phyloP scores from a whole-genome alignment of 768 basidiomycete genomes.

The Boletus subparvulus region DNA sequence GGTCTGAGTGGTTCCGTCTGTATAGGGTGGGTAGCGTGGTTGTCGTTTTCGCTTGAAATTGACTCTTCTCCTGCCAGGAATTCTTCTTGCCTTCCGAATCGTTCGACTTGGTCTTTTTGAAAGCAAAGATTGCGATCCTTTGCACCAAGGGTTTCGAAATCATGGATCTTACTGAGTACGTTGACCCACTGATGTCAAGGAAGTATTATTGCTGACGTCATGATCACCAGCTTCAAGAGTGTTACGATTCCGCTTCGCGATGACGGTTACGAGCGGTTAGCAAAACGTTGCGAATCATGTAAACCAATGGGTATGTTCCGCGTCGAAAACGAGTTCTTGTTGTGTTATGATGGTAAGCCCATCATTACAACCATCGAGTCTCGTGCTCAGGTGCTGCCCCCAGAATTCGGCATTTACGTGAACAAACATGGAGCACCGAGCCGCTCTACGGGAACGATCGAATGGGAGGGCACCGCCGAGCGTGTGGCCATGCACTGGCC shows the following conservation, averaged over 20 bases:
- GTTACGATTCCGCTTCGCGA: constrained; percentile 87
- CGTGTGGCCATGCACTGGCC: constrained; percentile 87
- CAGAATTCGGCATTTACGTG: constrained; percentile 93
- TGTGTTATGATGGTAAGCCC: constrained; percentile 78
- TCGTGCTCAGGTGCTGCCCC: constrained; percentile 5
- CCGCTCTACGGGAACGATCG: constrained; percentile 67
- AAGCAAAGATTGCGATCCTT: constrained; percentile 89
- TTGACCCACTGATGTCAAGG: neutral
- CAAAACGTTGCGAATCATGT: constrained; percentile 78
- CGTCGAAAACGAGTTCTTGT: constrained; percentile 82
- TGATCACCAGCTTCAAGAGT: constrained; percentile 65
- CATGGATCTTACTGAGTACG: constrained; percentile 92
- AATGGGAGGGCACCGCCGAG: constrained; percentile 94
- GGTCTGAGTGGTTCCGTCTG: constrained; percentile 92
- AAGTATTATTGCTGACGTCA: neutral
- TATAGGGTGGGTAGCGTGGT: constrained; percentile 56
- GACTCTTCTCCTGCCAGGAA: constrained; percentile 45
- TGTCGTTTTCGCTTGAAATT: neutral
- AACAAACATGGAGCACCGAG: constrained; percentile 89
- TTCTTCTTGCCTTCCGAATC: constrained; percentile 93
- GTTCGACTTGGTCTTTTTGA: constrained; percentile 87
- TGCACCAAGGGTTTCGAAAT: constrained; percentile 96
- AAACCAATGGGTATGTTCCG: constrained; percentile 90
- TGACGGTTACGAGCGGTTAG: constrained; percentile 64
- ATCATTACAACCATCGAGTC: neutral